Base-by-base conservation (phyloP, 371 early-diverging fungal genomes). In the Choanephora cucurbitarum region DNA sequence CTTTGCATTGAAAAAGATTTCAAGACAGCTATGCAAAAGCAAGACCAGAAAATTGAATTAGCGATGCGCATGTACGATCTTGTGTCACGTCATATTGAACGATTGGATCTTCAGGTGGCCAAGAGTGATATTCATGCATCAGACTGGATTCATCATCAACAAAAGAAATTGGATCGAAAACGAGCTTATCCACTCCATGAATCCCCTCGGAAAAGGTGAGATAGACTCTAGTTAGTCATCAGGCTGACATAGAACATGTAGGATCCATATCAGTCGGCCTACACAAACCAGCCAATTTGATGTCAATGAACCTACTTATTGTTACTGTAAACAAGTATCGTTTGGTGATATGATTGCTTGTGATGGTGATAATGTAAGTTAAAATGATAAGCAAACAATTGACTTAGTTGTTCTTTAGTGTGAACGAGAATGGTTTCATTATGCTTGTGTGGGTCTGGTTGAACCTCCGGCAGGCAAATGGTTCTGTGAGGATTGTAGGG, bases 311-410 rank as follows among this genome's bases (percentile, higher is more conserved):
- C 95, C 93, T 10, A 80, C 78, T 1, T 96, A 96, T 67, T 96
- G 96, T 71, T 87, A 89, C 55, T 96, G 96, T 58, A 78, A 87
- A 42, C 91, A 93, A 69, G 92, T 96, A 7, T 93, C 93, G 14
- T 95, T 81, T 68, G 96, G 96, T 8, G 92, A 93, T 51, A 96
- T 96, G 96, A 88, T 96, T 60, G 96, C 89, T 13, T 95, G 96
- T 66, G 96, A 96, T 65, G 88, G 91, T 40, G 83, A 80, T 14
- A 88, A 90, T 61, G 90, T 90, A 80, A 65, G 78, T 17, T 42
- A n/a, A n/a, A n/a, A n/a, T n/a, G n/a, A n/a, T n/a, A n/a, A n/a
- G n/a, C n/a, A n/a, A n/a, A n/a, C n/a, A n/a, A n/a, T 28, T 19
- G 5, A 11, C 18, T 9, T 10, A 19, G 18, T 14, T 15, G n/a